A percentile compares a stretch with the other conserved stretches of the same genome.
Conservation (phyloP, 768 basidiomycete species). For the Phallus indusiatus region DNA sequence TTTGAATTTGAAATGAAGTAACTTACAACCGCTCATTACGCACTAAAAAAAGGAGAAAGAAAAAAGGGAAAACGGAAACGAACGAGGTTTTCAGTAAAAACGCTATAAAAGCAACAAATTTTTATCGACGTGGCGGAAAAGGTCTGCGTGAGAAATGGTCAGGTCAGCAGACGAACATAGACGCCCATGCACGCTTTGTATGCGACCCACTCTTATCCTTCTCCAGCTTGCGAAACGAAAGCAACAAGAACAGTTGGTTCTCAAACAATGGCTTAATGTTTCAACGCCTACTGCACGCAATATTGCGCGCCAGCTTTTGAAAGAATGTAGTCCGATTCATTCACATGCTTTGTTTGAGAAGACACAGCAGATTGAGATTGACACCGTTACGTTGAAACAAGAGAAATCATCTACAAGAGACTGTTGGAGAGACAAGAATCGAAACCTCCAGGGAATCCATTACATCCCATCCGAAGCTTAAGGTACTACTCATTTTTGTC, state of each 20-base stretch:
- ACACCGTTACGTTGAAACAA: background rate
- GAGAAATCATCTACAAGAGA: background rate
- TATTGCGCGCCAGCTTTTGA: background rate
- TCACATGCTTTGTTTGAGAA: background rate
- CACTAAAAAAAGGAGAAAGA: background rate
- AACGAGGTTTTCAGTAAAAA: constrained; percentile 3
- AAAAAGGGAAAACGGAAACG: constrained; percentile 4
- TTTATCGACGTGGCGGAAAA: background rate
- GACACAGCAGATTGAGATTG: background rate
- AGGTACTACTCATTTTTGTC: background rate
- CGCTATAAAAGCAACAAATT: background rate
- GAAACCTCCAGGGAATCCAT: background rate
- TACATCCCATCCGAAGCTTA: constrained; percentile 10
- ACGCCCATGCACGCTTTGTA: background rate
- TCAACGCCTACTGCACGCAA: background rate
- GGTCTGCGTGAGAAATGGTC: background rate
- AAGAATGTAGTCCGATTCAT: background rate
- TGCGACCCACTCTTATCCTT: background rate
- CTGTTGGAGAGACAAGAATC: background rate
- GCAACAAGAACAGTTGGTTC: too few species aligned
- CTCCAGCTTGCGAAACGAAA: background rate
- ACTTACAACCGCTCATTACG: constrained; percentile 19
- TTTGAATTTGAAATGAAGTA: background rate
- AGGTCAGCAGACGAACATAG: too few species aligned
- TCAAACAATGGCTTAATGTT: constrained; percentile 1